These are phyloP conservation scores for Draba incana DNA, from an alignment of 345 rosid species.

Conservation along the genomic window DNA sequence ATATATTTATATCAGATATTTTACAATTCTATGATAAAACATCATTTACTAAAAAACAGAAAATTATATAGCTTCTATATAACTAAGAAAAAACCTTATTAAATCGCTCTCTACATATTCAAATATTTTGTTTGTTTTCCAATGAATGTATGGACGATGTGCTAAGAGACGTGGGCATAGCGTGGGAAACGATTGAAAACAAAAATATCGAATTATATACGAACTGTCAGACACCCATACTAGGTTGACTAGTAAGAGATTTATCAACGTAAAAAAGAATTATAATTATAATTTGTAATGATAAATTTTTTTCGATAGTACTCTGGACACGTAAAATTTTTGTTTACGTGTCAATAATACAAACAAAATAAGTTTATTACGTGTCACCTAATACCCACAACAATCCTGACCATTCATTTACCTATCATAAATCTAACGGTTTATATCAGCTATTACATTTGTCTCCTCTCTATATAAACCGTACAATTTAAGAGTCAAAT, in stretches of 20 bases:
- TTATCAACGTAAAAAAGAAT: conserved; percentile 1
- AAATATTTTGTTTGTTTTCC: background rate
- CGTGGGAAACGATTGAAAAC: conserved; percentile 22
- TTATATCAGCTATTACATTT: background rate
- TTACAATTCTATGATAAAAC: background rate
- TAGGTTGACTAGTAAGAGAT: conserved; percentile 28
- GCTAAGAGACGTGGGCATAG: conserved; percentile 20
- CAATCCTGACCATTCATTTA: conserved; percentile 33
- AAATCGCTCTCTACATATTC: background rate
- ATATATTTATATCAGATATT: background rate
- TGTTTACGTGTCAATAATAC: background rate
- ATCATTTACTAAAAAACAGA: background rate
- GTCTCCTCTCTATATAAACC: conserved; percentile 41
- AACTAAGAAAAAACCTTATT: background rate
- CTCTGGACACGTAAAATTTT: conserved; percentile 27
- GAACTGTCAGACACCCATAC: conserved; percentile 20
- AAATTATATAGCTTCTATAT: background rate
- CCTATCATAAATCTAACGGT: conserved; percentile 16
- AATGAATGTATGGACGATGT: background rate
- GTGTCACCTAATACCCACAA: too few relatives aligned
- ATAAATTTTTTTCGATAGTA: background rate
- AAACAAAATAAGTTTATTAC: conserved; percentile 13
- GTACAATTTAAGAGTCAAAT: background rate
- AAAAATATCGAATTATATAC: conserved; percentile 22
- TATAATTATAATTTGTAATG: background rate